Evolutionary conservation across 2,329 filamentous ascomycete species (phyloP).

Genomic region (Aspergillus felis): DNA sequence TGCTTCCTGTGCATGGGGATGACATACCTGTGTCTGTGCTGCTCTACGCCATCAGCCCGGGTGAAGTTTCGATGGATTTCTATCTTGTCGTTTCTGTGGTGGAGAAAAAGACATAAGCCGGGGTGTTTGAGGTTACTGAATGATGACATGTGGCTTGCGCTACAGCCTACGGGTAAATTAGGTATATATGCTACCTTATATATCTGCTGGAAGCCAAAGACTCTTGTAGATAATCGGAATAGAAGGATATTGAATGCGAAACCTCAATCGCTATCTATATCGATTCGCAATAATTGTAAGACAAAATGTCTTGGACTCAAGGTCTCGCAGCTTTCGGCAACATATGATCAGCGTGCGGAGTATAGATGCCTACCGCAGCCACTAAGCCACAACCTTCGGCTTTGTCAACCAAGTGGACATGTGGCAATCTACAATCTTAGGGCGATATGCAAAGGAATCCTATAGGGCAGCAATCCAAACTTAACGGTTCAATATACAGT

Average conservation of each 20-base stretch:
- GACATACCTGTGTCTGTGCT: too few species aligned
- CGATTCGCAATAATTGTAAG: background rate
- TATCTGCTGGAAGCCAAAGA: background rate
- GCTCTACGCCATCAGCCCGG: background rate
- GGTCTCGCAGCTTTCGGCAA: background rate
- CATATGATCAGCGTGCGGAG: too few species aligned
- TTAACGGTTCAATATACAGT: background rate
- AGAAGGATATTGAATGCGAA: background rate
- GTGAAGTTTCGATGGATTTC: background rate
- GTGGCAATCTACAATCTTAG: too few species aligned
- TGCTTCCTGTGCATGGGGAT: background rate
- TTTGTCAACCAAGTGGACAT: background rate
- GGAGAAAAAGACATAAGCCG: background rate
- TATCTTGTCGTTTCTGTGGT: background rate
- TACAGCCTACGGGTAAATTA: background rate
- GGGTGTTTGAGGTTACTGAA: background rate
- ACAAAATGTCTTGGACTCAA: background rate
- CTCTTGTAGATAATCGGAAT: background rate
- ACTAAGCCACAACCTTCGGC: background rate
- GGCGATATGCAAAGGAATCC: background rate
- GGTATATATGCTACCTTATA: background rate
- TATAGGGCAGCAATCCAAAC: background rate
- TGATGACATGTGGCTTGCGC: background rate
- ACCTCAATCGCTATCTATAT: background rate
- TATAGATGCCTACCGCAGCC: too few species aligned